Percentiles rank a stretch among this genome's conserved stretches.
phyloP scores from a whole-genome alignment of 768 basidiomycete genomes.

The Boletus bicolor region DNA sequence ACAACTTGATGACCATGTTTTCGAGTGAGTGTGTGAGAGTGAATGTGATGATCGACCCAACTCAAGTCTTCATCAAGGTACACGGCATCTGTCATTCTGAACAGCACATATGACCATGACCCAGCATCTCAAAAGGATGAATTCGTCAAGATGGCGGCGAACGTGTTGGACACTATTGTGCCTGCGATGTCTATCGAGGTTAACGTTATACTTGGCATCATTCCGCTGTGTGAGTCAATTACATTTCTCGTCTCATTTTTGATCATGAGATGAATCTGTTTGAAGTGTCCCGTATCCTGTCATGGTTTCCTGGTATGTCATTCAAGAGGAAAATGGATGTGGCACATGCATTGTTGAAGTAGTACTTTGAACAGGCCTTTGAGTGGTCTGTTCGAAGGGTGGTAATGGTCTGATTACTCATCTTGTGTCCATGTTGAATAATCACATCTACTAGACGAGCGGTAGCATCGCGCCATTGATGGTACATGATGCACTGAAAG shows the following conservation, averaged over 20 bases:
- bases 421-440: neutral
- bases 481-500: neutral
- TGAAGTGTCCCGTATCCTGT: too few species aligned
- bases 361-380: too few species aligned
- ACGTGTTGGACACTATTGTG: too few species aligned
- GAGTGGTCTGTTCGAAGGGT: neutral
- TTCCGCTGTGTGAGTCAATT: too few species aligned
- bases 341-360: too few species aligned
- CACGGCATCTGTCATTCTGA: neutral
- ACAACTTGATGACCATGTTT: neutral
- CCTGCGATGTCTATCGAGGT: too few species aligned
- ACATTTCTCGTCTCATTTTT: too few species aligned
- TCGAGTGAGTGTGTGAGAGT: neutral
- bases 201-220: too few species aligned
- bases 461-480: neutral
- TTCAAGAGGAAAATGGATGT: neutral
- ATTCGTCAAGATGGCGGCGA: too few species aligned
- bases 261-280: too few species aligned
- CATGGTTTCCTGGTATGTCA: neutral
- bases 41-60: neutral
- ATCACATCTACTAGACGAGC: neutral
- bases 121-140: neutral
- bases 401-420: neutral
- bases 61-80: neutral
- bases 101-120: constrained; percentile 4